These are phyloP conservation scores for Agapanthus africanus DNA, from an alignment of 106 monocot species.

Conservation along the genomic window DNA sequence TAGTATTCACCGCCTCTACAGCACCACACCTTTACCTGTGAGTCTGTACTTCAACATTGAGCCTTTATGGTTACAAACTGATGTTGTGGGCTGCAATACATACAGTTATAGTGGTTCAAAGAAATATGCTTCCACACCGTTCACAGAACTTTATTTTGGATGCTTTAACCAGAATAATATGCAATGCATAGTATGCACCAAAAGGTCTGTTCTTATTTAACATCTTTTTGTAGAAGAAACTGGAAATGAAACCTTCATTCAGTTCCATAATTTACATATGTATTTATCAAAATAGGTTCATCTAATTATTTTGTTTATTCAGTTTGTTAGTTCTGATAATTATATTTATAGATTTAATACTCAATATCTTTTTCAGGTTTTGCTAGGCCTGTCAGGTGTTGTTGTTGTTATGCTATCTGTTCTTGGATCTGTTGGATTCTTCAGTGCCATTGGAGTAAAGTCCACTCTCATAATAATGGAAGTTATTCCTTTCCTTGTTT, in stretches of 20 bases:
- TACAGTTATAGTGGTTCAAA: not conserved
- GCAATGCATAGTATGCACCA: not conserved
- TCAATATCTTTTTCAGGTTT: conserved; percentile 42
- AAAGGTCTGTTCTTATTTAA: not conserved
- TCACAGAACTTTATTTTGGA: too few species aligned
- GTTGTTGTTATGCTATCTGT: conserved; percentile 90
- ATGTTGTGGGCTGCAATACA: too few species aligned
- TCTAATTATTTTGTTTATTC: not conserved
- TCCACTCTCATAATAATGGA: conserved; percentile 99
- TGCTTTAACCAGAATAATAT: not conserved
- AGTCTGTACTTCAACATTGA: not conserved
- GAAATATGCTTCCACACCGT: not conserved
- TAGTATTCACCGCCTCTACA: not conserved
- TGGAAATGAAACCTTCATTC: not conserved
- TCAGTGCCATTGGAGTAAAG: conserved; percentile 88
- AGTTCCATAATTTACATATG: not conserved
- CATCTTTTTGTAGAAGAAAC: not conserved
- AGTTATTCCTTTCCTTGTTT: conserved; percentile 97
- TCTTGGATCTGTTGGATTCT: conserved; percentile 87
- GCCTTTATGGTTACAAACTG: not conserved
- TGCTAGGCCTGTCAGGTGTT: conserved; percentile 87
- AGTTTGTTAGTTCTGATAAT: not conserved
- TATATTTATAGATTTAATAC: not conserved
- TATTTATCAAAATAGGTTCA: not conserved
- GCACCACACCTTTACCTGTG: not conserved